These are phyloP conservation scores for Cordia subcordata DNA, from an alignment of 257 asterid species.

Conservation along the genomic window DNA sequence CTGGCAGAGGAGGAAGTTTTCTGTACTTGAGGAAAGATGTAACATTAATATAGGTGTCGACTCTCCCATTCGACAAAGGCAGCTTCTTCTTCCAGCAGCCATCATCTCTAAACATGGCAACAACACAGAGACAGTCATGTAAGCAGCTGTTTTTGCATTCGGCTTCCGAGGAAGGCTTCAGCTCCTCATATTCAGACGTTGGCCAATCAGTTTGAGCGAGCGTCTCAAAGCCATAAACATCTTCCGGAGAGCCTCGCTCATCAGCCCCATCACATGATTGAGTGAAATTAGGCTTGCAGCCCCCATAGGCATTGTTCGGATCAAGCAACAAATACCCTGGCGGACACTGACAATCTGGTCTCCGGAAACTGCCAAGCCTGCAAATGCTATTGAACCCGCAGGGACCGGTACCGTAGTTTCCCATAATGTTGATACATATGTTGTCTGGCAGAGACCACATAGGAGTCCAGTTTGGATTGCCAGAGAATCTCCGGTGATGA, in stretches of 20 bases:
- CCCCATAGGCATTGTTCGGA: conserved; percentile 16
- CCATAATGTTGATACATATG: conserved; percentile 15
- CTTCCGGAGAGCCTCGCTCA: conserved; percentile 6
- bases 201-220: conserved; percentile 26
- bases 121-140: no score
- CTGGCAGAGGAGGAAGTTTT: conserved; percentile 1
- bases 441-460: conserved; percentile 23
- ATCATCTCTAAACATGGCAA: no score
- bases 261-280: conserved; percentile 32
- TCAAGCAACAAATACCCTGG: conserved; percentile 22
- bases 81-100: no score
- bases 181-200: background rate
- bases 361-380: conserved; percentile 13
- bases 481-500: conserved; percentile 27
- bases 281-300: conserved; percentile 25
- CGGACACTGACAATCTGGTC: conserved; percentile 36
- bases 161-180: conserved; percentile 1
- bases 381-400: conserved; percentile 44
- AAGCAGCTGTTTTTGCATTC: no score
- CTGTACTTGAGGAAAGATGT: conserved; percentile 26
- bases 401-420: conserved; percentile 20
- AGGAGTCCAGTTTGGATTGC: conserved; percentile 29
- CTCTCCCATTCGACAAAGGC: conserved; percentile 35
- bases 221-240: conserved; percentile 2
- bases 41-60: background rate